A percentile compares a stretch with the other conserved stretches of the same genome.
phyloP scores from a whole-genome alignment of 306 rosid genomes.

The Geum urbanum region DNA sequence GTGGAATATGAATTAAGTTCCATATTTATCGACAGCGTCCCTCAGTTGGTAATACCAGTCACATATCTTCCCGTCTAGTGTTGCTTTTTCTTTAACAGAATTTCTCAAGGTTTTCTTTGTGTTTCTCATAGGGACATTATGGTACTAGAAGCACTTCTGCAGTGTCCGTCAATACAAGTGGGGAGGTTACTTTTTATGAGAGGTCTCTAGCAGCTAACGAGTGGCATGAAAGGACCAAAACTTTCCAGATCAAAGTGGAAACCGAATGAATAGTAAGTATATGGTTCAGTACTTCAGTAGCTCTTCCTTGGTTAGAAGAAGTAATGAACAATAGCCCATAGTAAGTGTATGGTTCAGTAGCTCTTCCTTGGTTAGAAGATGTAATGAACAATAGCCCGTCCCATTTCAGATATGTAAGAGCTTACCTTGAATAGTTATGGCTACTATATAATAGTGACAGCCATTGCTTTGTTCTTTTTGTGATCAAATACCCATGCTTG shows the following conservation, averaged over 20 bases:
- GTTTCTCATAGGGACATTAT: slow-evolving; percentile 48
- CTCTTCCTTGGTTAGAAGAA: too few relatives aligned
- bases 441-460: not conserved
- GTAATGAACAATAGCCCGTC: not conserved
- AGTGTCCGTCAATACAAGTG: slow-evolving; percentile 46
- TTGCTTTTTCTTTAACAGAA: not conserved
- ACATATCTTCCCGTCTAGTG: not conserved
- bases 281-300: slow-evolving; percentile 5
- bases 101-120: slow-evolving; percentile 12
- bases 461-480: not conserved
- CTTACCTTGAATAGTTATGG: not conserved
- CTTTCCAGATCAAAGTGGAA: slow-evolving; percentile 32
- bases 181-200: slow-evolving; percentile 56
- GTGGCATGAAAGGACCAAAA: slow-evolving; percentile 54
- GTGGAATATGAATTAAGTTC: slow-evolving; percentile 49
- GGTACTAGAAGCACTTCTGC: slow-evolving; percentile 89
- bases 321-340: too few relatives aligned
- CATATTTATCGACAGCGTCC: slow-evolving; percentile 46
- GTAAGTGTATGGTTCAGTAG: slow-evolving; percentile 11
- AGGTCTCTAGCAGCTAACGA: slow-evolving; percentile 41
- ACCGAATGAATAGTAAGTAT: not conserved
- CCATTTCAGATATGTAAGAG: not conserved
- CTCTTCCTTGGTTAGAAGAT: not conserved
- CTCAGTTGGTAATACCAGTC: slow-evolving; percentile 38
- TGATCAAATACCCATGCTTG: not conserved